Base-by-base conservation (phyloP, 1,284 basidiomycete species). In the Phylloporus gajari region DNA sequence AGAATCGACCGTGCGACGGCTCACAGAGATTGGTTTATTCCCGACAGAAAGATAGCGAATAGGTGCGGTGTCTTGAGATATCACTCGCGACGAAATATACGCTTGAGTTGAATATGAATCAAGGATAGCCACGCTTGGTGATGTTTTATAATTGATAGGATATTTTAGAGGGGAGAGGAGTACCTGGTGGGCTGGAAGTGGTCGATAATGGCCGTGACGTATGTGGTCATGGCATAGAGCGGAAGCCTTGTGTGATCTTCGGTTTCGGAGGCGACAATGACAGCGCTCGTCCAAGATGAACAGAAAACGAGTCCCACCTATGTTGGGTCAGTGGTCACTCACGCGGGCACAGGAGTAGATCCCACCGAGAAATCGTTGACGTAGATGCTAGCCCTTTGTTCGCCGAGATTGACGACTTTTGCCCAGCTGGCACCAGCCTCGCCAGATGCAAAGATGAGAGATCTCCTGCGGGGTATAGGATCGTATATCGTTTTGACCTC, bases 281-380 rank as follows among this genome's bases (percentile, higher is more conserved):
- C 82, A 4, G 84, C 81, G 15, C 79, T 77, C 30, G 86, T 86
- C 88, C 88, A 90, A 8, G 81, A 69, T 1, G 90, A 89, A 25
- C 71, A 81, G 75, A 90, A 91, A 5, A 88, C 69, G 5, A 88
- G 76, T 25, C 89, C 91, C 68, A 90, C 83, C 91, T 91, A 67
- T n/a, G 48, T 58, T 25, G n/a, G 2, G 23, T 76, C 65, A 78
- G 69, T 42, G 30, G 63, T 35, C 17, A 8, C 21, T 12, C n/a
- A 65, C 19, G 42, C 17, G 25, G 17, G 8, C n/a, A 30, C 12
- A 51, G 11, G 65, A 48, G 56, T 21, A 46, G 64, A 68, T 32
- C 75, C 82, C 67, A 91, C 91, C 74, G 88, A 84, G 32, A 86
- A 75, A 21, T 84, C 80, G 72, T 90, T 86, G 65, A 88, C 86